phyloP scores from a whole-genome alignment of 139 green algal genomes.

The Chlamydomonas asymmetrica region DNA sequence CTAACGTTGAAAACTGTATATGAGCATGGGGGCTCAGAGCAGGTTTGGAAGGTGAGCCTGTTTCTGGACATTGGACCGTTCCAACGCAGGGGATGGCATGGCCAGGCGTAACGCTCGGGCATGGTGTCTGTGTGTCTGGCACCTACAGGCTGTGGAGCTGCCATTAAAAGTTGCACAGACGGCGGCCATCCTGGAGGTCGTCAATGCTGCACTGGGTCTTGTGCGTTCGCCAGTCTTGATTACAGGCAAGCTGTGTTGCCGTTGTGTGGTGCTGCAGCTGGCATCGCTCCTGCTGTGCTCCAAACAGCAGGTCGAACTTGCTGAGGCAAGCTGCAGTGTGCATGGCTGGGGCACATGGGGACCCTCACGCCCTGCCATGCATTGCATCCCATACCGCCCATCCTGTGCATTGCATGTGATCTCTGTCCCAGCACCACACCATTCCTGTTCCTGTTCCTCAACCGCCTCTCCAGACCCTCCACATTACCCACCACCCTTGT shows the following conservation, averaged over 20 bases:
- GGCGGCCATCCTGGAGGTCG: slow-evolving; percentile 82
- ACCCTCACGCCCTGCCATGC: too few relatives aligned
- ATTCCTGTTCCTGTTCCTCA: background rate
- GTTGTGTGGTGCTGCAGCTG: background rate
- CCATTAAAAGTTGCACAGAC: slow-evolving; percentile 86
- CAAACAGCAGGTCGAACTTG: background rate
- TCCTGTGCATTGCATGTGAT: background rate
- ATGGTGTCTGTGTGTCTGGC: background rate
- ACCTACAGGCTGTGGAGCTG: slow-evolving; percentile 58
- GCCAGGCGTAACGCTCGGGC: too few relatives aligned
- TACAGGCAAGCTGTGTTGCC: slow-evolving; percentile 56
- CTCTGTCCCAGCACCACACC: background rate
- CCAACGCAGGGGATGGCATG: too few relatives aligned
- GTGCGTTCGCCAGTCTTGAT: slow-evolving; percentile 82
- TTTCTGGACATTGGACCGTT: too few relatives aligned
- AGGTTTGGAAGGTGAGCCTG: too few relatives aligned
- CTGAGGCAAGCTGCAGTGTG: background rate
- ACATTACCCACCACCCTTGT: background rate
- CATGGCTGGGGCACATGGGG: background rate
- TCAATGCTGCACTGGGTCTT: slow-evolving; percentile 81
- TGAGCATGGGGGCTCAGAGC: too few relatives aligned
- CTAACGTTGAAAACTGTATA: too few relatives aligned
- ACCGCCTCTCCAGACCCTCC: background rate
- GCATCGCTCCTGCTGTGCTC: background rate
- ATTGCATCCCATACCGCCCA: background rate